A percentile compares a stretch with the other conserved stretches of the same genome.
Evolutionary conservation across 306 rosid species (phyloP).

Genomic region (Acacia confusa): DNA sequence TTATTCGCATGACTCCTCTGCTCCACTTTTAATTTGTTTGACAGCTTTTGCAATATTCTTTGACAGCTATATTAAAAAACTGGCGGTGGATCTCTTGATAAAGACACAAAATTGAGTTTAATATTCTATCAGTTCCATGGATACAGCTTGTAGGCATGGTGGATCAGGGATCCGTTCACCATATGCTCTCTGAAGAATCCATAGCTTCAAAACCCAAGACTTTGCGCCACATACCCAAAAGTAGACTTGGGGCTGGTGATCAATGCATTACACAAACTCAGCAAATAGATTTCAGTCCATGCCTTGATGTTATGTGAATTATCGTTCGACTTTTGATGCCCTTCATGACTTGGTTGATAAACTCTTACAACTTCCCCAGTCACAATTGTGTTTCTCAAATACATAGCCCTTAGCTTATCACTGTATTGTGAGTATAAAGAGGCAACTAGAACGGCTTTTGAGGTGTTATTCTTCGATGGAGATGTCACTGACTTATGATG

Average conservation of each 20-base stretch:
- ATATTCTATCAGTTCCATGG: too few relatives aligned
- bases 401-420: constrained; percentile 55
- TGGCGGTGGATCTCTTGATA: too few relatives aligned
- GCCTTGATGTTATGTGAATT: constrained; percentile 61
- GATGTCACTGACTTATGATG: too few relatives aligned
- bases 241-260: constrained; percentile 75
- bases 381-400: constrained; percentile 42
- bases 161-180: constrained; percentile 56
- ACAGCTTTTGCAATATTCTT: too few relatives aligned
- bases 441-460: constrained; percentile 60
- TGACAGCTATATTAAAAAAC: too few relatives aligned
- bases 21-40: too few relatives aligned
- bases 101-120: too few relatives aligned
- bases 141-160: constrained; percentile 61
- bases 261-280: constrained; percentile 68
- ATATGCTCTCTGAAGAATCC: constrained; percentile 62
- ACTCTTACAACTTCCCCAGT: constrained; percentile 52
- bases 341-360: constrained; percentile 79
- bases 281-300: constrained; percentile 66
- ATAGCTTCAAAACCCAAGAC: constrained; percentile 64
- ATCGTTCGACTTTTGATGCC: constrained; percentile 57
- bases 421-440: constrained; percentile 61
- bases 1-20: too few relatives aligned
- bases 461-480: constrained; percentile 35
- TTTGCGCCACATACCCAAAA: constrained; percentile 77